Evolutionary conservation across 768 basidiomycete species (phyloP), one percentile per base, ranked within the genome.

Genomic region (Kwoniella dejecticola): DNA sequence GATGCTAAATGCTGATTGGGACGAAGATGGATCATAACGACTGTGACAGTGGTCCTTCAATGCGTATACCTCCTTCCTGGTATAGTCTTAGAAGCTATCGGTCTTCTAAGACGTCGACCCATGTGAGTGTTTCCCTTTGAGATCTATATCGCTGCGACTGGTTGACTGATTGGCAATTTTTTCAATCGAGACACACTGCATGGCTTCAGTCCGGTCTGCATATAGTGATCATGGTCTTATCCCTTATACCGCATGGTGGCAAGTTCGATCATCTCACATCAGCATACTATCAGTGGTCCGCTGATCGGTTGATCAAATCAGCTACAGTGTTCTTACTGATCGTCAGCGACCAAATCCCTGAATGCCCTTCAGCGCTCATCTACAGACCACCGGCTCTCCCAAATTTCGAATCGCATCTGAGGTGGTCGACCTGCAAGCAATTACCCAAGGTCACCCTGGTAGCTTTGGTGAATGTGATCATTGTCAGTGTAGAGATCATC

Each of bases 191-290:
- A 52, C 60, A 19, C n/a, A n/a, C n/a, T n/a, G 60, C 60, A 8
- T 62, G 60, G 60, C 30, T 62, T 13, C 60, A 62, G 27, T 44
- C 60, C 0, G 60, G 60, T 13, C 10, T 54, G 19, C 50, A 62
- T 54, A 36, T 62, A 33, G 29, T 50, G 8, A 41, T 62, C 26
- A 62, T 54, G 60, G 55, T 55, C 11, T 29, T 54, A 27, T 42
- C 52, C 4, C 52, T 62, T 12, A 31, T 42, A 4, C 60, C 60
- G 1, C 60, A 62, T 27, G 26, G 21, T 11, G 29, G 60, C 55
- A 1, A 62, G 45, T 53, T n/a, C n/a, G n/a, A 30, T 50, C 0
- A 1, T 15, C 1, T 1, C 30, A 6, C 41, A 21, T 17, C 19
- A 21, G 27, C 30, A 11, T 0, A 38, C 13, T 1, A 54, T 12